A percentile compares a stretch with the other conserved stretches of the same genome.
Conservation (phyloP, 2,329 filamentous ascomycete species). For the Apiospora aurea region DNA sequence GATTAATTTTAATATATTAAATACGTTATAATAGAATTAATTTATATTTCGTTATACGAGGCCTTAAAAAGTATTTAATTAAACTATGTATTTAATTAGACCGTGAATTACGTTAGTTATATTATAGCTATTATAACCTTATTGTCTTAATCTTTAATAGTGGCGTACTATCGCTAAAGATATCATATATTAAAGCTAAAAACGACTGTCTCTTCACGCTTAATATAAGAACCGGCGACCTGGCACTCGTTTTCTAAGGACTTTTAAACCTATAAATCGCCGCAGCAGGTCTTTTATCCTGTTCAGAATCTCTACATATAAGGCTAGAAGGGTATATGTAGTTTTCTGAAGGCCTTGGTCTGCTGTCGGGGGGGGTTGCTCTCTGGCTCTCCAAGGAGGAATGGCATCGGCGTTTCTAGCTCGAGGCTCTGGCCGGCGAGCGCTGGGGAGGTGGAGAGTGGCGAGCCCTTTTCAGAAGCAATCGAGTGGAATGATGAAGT, state of each 20-base stretch:
- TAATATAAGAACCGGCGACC: neutral
- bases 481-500: neutral
- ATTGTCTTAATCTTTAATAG: slow-evolving; percentile 6
- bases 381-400: slow-evolving; percentile 8
- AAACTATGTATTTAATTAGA: too few relatives aligned
- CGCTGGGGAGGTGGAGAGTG: neutral
- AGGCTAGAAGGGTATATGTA: slow-evolving; percentile 6
- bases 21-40: too few relatives aligned
- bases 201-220: slow-evolving; percentile 4
- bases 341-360: slow-evolving; percentile 1
- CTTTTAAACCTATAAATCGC: neutral
- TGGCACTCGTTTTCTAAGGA: slow-evolving; percentile 1
- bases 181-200: slow-evolving; percentile 10
- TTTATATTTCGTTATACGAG: too few relatives aligned
- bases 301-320: neutral
- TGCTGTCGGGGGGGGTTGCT: slow-evolving; percentile 4
- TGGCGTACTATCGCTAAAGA: neutral
- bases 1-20: too few relatives aligned
- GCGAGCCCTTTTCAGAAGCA: neutral
- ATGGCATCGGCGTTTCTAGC: slow-evolving; percentile 6
- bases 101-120: too few relatives aligned
- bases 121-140: neutral
- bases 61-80: too few relatives aligned
- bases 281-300: neutral
- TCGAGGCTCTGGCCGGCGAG: slow-evolving; percentile 7